Base-by-base conservation (phyloP, 1,284 basidiomycete genomes). In the Puccinia novopanici region DNA sequence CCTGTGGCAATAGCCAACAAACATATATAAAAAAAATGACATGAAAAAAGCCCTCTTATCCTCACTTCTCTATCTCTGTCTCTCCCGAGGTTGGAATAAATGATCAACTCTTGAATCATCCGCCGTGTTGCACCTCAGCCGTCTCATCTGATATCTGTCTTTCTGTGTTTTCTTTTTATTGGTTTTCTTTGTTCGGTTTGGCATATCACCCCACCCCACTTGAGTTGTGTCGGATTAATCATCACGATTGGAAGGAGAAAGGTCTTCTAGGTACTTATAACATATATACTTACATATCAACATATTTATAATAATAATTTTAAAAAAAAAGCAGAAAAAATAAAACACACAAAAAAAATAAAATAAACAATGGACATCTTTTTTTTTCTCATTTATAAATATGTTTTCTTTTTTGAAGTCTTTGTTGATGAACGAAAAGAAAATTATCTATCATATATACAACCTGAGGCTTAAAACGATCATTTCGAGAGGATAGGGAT, bases 191-290 rank as follows among this genome's bases (percentile, higher is more conserved):
- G 15, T 61, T 63, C 61, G 61, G 61, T 63, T 63, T 63, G 61
- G 61, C 61, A 63, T 63, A 63, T 63, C 61, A 63, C 61, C 61
- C 52, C 15, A 12, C 55, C 30, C 55, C 30, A 34, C 61, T 63
- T 63, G 61, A 63, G 61, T 40, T 63, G 61, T 63, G 61, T 63
- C 19, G 61, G 61, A 63, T 63, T 63, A 10, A 61, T 61, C 61
- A 63, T 63, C 37, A 63, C n/a, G 61, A 63, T 63, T 63, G 61
- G 61, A 63, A 63, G 34, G 61, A 63, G 61, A 63, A 63, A 63
- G 61, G 61, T 37, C 22, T 63, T 63, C 61, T 63, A 63, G 61
- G 61, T 63, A 63, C 61, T 34, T 63, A 40, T 15, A 34, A 57
- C 45, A 54, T 22, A 54, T n/a, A 54, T 8, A 54, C 22, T 19